These are phyloP conservation scores for Pachysolen tannophilus DNA, from an alignment of 805 yeast genomes.

Conservation along the genomic window DNA sequence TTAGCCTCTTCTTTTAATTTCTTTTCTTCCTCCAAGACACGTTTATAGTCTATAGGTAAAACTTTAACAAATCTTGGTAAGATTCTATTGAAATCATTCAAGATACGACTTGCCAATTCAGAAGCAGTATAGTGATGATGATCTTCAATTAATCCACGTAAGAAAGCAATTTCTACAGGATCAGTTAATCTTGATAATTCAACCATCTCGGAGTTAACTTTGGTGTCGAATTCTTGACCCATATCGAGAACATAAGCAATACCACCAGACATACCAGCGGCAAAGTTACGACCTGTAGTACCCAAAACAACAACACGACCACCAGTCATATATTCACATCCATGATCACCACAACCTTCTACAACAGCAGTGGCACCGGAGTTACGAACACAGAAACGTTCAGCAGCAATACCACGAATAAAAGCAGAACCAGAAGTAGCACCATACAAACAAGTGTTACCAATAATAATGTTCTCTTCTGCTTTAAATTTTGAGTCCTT, in stretches of 20 bases:
- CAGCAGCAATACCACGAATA: conserved; percentile 96
- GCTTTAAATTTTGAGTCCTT: conserved; percentile 77
- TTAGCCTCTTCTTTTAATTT: conserved; percentile 54
- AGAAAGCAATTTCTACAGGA: conserved; percentile 88
- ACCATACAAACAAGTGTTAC: conserved; percentile 97
- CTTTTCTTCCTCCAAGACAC: conserved; percentile 75
- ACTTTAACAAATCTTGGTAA: conserved; percentile 89
- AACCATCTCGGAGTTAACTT: conserved; percentile 75
- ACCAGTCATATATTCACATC: conserved; percentile 99
- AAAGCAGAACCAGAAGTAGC: conserved; percentile 94
- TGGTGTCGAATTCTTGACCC: conserved; percentile 82
- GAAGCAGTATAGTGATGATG: conserved; percentile 94
- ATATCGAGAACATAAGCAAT: conserved; percentile 93
- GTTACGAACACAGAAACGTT: conserved; percentile 96
- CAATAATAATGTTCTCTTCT: conserved; percentile 92
- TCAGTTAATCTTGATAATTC: conserved; percentile 72
- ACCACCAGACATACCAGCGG: conserved; percentile 99
- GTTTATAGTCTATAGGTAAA: conserved; percentile 85
- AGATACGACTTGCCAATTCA: conserved; percentile 75
- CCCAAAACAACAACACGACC: conserved; percentile 95
- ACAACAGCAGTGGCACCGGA: conserved; percentile 97
- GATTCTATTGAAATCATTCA: conserved; percentile 81
- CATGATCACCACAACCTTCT: conserved; percentile 97
- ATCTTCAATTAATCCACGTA: conserved; percentile 88
- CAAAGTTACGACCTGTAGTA: conserved; percentile 84